phyloP scores from a whole-genome alignment of 768 basidiomycete species.

The Collybiopsis luxurians region DNA sequence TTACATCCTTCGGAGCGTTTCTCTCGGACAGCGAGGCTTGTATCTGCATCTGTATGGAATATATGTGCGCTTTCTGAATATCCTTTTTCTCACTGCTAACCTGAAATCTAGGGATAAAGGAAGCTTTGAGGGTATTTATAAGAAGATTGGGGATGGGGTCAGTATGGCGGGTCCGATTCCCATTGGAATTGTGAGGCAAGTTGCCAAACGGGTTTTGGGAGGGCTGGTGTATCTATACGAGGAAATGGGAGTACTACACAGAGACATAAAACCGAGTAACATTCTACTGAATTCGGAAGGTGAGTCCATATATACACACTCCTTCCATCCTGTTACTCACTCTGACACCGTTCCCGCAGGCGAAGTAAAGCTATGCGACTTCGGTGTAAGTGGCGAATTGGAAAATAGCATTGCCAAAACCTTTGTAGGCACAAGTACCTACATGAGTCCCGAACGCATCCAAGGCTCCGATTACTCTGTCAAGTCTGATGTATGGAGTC shows the following conservation, averaged over 20 bases:
- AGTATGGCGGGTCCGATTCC: conserved; percentile 72
- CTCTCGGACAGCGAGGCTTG: conserved; percentile 94
- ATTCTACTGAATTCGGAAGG: conserved; percentile 93
- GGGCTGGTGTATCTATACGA: conserved; percentile 98
- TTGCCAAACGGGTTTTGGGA: conserved; percentile 89
- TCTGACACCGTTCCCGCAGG: no score
- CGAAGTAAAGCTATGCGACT: conserved; percentile 98
- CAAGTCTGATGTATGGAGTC: conserved; percentile 99
- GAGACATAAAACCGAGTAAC: conserved; percentile 73
- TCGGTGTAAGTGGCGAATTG: conserved; percentile 97
- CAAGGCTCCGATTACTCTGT: conserved; percentile 98
- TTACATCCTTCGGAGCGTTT: conserved; percentile 97
- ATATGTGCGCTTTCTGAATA: no score
- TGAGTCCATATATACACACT: no score
- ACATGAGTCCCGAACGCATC: conserved; percentile 99
- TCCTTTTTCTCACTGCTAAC: no score
- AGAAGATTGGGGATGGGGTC: conserved; percentile 48
- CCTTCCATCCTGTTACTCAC: no score
- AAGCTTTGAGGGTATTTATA: conserved; percentile 92
- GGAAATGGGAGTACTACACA: conserved; percentile 95
- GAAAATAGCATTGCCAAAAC: conserved; percentile 99
- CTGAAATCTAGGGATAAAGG: no score
- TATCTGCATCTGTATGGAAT: conserved; percentile 99
- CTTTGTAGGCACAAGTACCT: conserved; percentile 97
- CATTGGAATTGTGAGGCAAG: conserved; percentile 88